These are phyloP conservation scores for Mycosphaerella sp. DNA, from an alignment of 2,329 filamentous ascomycete species.

Conservation along the genomic window DNA sequence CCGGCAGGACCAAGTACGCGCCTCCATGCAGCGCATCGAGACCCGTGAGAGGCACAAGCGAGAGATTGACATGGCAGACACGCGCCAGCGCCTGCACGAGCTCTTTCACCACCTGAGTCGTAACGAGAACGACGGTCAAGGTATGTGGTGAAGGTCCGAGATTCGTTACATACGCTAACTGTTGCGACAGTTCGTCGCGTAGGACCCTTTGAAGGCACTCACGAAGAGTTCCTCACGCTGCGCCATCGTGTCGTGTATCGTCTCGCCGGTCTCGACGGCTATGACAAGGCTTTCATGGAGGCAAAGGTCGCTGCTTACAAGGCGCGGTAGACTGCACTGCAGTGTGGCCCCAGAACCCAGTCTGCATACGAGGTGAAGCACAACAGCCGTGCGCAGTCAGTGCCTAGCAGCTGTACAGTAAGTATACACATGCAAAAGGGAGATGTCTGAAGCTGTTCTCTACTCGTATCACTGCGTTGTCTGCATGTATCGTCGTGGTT, in stretches of 20 bases:
- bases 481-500: no score
- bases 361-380: no score
- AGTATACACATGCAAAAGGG: no score
- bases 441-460: no score
- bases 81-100: conserved; percentile 2
- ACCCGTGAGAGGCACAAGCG: conserved; percentile 1
- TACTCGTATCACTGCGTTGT: no score
- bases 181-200: conserved; percentile 1
- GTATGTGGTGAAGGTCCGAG: background rate
- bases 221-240: conserved; percentile 14
- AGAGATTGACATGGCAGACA: conserved; percentile 4
- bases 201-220: conserved; percentile 11
- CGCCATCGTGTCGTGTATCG: conserved; percentile 12
- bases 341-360: no score
- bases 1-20: background rate
- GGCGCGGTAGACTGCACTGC: background rate
- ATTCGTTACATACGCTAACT: background rate
- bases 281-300: conserved; percentile 1
- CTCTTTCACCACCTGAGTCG: background rate
- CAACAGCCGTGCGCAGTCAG: no score
- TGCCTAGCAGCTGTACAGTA: no score
- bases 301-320: background rate
- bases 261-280: conserved; percentile 11
- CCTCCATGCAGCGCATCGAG: background rate
- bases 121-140: conserved; percentile 7